These are phyloP conservation scores for Ophiocordyceps camponoti-floridani DNA, from an alignment of 2,329 filamentous ascomycete species.

Conservation along the genomic window DNA sequence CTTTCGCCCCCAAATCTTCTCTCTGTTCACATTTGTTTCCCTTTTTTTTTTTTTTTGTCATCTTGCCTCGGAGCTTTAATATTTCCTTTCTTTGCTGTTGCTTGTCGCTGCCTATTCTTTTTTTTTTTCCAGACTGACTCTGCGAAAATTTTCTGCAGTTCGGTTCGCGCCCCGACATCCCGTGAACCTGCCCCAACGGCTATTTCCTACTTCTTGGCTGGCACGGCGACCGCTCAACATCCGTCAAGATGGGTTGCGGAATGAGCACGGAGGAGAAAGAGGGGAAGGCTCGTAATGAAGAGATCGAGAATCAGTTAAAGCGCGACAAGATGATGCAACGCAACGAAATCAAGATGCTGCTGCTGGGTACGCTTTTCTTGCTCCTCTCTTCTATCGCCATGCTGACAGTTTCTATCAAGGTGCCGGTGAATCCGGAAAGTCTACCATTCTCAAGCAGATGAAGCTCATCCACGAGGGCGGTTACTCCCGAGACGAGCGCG, in stretches of 20 bases:
- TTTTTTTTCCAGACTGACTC: background rate
- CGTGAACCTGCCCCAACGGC: background rate
- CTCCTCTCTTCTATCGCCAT: no score
- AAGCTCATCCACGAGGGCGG: conserved; percentile 99
- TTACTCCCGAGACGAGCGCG: conserved; percentile 77
- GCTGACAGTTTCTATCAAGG: conserved; percentile 28
- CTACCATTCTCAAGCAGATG: conserved; percentile 97
- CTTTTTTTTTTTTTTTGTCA: background rate
- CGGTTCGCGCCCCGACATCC: background rate
- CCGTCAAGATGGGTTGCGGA: conserved; percentile 89
- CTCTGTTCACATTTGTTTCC: background rate
- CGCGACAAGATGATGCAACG: conserved; percentile 96
- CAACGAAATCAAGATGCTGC: conserved; percentile 99
- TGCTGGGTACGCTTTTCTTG: conserved; percentile 51
- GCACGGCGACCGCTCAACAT: conserved; percentile 7
- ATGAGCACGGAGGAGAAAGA: conserved; percentile 99
- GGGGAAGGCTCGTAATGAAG: conserved; percentile 98
- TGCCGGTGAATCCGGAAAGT: conserved; percentile 90
- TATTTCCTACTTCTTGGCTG: background rate
- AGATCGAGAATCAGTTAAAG: conserved; percentile 99
- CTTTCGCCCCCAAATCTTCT: background rate
- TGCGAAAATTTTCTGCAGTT: background rate
- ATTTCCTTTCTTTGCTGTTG: no score
- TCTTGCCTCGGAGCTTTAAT: no score
- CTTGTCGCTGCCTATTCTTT: background rate